Evolutionary conservation across 2,329 filamentous ascomycete genomes (phyloP), one percentile per base, ranked within the genome.

Genomic region (Aspergillus unguis): DNA sequence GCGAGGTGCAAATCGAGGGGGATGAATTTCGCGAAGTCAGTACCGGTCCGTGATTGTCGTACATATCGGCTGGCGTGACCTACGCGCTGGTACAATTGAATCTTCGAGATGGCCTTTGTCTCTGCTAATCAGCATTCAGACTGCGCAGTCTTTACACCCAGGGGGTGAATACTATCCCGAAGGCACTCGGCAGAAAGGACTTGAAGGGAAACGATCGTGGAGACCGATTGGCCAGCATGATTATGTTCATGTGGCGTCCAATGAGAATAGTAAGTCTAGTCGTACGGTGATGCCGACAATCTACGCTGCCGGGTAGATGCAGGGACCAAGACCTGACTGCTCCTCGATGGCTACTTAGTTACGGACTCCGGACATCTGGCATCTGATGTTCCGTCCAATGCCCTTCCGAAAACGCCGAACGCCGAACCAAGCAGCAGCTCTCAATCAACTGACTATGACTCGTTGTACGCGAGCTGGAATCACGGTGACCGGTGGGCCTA

Each of bases 1-100:
- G 81, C 50, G 85, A 94, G 72, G 83, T 91, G 10, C 80, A 81
- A 44, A 84, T 94, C 35, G 80, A 88, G 58, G 87, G 85, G 37
- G 85, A 90, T 65, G 81, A 74, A 61, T 74, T 75, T 61, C 71
- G 69, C 64, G 69, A 74, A 72, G 72, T 75, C 69, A 74, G 72
- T 75, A 71, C 65, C 66, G 69, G 66, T 68, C 68, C 70, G 65
- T 74, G 65, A 71, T 59, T 58, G 64, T 66, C 57, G 65, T 45
- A 53, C 56, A 62, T 64, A 65, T 65, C 67, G 63, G 62, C 62
- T 63, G 63, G 65, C 59, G 65, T 62, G 64, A 61, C 64, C 65
- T 60, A 62, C 62, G 59, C 60, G 62, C 66, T 67, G 71, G 71
- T 73, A 73, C 66, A 66, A 59, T 59, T 50, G 61, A 47, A 53